Conservation (phyloP, 148 eudicot genomes). For the Diospyros kaki region DNA sequence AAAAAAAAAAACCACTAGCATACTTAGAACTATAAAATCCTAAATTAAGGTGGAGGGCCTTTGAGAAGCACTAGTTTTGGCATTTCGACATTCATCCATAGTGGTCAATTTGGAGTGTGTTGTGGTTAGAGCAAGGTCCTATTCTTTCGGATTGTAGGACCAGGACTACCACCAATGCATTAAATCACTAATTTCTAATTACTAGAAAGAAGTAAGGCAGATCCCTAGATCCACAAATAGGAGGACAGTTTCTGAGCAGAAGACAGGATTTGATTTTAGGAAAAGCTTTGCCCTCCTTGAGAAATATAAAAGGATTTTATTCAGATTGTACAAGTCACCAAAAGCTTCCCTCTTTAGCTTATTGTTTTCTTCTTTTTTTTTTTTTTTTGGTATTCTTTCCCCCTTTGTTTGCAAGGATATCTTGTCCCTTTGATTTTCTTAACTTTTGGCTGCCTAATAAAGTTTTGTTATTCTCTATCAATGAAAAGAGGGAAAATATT, state of each 20-base stretch:
- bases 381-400: not conserved
- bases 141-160: not conserved
- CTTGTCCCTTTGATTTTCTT: not conserved
- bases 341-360: constrained; percentile 2
- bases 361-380: not conserved
- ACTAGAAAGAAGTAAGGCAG: not conserved
- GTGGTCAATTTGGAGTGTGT: not conserved
- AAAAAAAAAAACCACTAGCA: no score
- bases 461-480: not conserved
- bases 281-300: not conserved
- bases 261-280: not conserved
- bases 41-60: not conserved
- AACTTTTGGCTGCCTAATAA: not conserved
- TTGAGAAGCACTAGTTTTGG: not conserved
- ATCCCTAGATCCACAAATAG: not conserved
- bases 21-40: no score
- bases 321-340: not conserved
- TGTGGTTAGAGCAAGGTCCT: not conserved
- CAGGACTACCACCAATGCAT: not conserved
- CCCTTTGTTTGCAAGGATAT: not conserved
- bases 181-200: not conserved
- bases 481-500: not conserved
- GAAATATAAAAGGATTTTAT: not conserved
- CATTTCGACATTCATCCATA: not conserved
- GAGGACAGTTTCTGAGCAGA: not conserved